Base-by-base conservation (phyloP, 176 grass and related monocot genomes). In the Carex littledalei region DNA sequence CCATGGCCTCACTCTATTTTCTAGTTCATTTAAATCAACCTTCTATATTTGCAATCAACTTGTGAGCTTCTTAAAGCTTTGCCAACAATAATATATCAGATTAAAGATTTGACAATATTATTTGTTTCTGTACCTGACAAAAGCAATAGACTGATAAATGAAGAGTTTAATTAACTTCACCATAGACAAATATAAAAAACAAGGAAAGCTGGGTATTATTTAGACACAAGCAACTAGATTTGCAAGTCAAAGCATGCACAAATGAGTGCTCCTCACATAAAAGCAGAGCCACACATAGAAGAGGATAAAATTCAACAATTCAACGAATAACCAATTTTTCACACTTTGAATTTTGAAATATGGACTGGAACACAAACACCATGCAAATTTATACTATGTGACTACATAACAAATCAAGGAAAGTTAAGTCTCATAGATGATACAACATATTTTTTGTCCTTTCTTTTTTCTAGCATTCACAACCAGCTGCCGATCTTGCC, bases 381-480 rank as follows among this genome's bases (percentile, higher is more conserved):
- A 83, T n/a, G 61, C 81, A 69, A 35, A 83, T 67, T 69, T 83
- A 67, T 83, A 83, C 81, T 83, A 83, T 67, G 63, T 50, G 61
- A 55, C 43, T 83, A 67, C 61, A 67, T 49, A 67, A 83, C 81
- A 83, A 83, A 83, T 83, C 45, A 83, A 83, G 59, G 21, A 52
- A 83, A 83, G 63, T 47, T 66, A 66, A 52, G 12, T 65, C 37
- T 50, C 81, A 83, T 82, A 64, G 61, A 82, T 26, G 39, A 82
- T 83, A 83, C 41, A 67, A 55, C 63, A 67, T 79, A 75, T 18
- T 13, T 11, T 68, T 16, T 52, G 76, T 57, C 68, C 61, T 80
- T 61, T 7, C 61, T 76, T 69, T 60, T 79, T 16, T 92, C 90
- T 97, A 97, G 90, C 94, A 97, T 79, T 97, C 94, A 61, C 94